phyloP scores from a whole-genome alignment of 176 grass and related monocot species.

The Eragrostis nindensis region DNA sequence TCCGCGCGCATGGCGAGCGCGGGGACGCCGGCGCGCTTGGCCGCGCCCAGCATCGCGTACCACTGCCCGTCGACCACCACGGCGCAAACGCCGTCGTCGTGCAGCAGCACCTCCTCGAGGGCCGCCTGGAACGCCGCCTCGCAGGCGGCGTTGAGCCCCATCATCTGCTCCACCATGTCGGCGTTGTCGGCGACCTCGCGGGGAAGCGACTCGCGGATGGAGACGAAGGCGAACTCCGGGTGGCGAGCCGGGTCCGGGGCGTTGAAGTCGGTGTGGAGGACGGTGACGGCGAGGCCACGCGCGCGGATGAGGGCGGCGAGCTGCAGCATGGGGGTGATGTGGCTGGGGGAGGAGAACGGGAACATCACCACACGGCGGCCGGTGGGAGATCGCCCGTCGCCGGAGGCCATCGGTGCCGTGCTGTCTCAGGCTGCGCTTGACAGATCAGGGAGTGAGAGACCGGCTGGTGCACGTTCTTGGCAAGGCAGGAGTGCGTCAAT shows the following conservation, averaged over 20 bases:
- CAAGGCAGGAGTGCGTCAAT: too few species aligned
- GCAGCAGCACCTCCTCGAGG: not conserved
- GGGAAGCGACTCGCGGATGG: constrained; percentile 28
- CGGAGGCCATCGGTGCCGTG: not conserved
- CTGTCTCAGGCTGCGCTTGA: not conserved
- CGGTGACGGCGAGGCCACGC: constrained; percentile 40
- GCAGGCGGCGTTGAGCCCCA: not conserved
- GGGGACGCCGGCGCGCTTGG: not conserved
- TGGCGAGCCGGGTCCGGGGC: constrained; percentile 27
- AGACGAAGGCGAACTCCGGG: constrained; percentile 32
- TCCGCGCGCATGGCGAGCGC: not conserved
- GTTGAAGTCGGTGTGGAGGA: constrained; percentile 49
- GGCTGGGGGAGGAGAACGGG: constrained; percentile 36
- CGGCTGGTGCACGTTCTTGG: too few species aligned
- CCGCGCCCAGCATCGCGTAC: not conserved
- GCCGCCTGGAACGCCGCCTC: constrained; percentile 14
- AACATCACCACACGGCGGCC: constrained; percentile 41
- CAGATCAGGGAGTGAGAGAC: too few species aligned
- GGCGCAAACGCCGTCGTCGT: not conserved
- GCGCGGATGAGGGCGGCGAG: constrained; percentile 38
- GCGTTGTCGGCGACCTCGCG: not conserved
- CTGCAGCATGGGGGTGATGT: constrained; percentile 47
- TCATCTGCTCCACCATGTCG: not conserved
- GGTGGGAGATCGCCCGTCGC: not conserved
- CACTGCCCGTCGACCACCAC: constrained; percentile 19